Base-by-base conservation (phyloP, 2,329 filamentous ascomycete genomes). In the Pseudogymnoascus destructans region DNA sequence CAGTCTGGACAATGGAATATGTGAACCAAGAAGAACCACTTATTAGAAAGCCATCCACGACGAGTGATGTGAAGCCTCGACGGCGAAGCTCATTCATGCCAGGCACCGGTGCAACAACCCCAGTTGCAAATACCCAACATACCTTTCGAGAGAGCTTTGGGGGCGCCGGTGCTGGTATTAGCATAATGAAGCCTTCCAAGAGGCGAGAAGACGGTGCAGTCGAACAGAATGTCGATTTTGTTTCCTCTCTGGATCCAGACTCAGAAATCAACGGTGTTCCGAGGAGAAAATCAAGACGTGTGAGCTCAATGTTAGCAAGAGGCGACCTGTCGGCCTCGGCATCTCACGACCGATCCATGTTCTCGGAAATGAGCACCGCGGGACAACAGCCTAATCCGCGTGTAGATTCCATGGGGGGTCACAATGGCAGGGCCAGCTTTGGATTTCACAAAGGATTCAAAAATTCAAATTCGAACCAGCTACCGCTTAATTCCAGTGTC, bases 301-400 rank as follows among this genome's bases (percentile, higher is more conserved):
- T 97, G 23, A 98, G 93, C 73, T 97, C 92, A 13, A 80, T 95
- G 72, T 77, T 96, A 57, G 91, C 91, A 13, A 80, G 92, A 66
- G 87, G 88, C 30, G 92, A 96, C 68, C 75, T 96, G 17, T 92
- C 89, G 0, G 85, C 88, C 8, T 93, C 86, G 13, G 54, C 54
- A 23, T 36, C 54, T 23, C 87, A 92, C 63, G 90, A 95, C 64
- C 80, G 87, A 65, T 78, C 84, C 1, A 79, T 84, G n/a, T 95
- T 95, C 67, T 79, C 84, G 25, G 90, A 95, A 55, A 80, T 84
- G 60, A 78, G 80, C 13, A 63, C 63, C 21, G 64, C 63, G 7
- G 74, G 75, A 58, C 75, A 72, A 64, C 75, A 71, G 70, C 69
- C 57, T 67, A 30, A 59, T 19, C 72, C 58, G 64, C 74, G 69